Evolutionary conservation across 139 green algal species (phyloP), one percentile per base, ranked within the genome.

Genomic region (Tetradesmus obliquus): DNA sequence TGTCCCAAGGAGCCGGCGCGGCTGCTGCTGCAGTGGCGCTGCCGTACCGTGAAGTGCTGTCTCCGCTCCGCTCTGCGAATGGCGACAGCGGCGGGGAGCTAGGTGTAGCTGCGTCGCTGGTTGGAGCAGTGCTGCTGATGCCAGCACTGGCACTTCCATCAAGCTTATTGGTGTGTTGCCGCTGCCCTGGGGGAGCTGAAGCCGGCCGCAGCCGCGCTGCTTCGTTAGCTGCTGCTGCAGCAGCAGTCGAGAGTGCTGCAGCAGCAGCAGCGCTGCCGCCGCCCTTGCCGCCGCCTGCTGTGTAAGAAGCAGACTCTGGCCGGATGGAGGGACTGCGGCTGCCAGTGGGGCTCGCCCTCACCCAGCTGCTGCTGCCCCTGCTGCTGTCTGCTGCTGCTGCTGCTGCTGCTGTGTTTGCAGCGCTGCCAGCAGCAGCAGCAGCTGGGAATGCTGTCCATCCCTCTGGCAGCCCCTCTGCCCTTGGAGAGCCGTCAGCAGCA

Each of bases 11-110:
- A 7, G 60, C 60, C 19, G 60, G 8, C 10, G 15, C 82, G 74
- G 82, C 82, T 86, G 82, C 82, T 87, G 82, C 55, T 87, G 53
- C 54, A 58, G 19, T n/a, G n/a, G 54, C 55, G 15, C 7, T 51
- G 45, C 6, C 19, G 19, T 45, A 12, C 32, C 32, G 81, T 69
- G 15, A 22, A 2, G 9, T 85, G 80, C 80, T 84, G 79, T 51
- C n/a, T 20, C 79, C 9, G 80, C 74, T 82, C 20, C 74, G 20
- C 7, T 76, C 51, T 69, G 81, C 53, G 5, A 76, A 76, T 5
- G 66, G 66, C n/a, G 66, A 76, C 17, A 10, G 62, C 66, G 5
- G 17, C 15, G 3, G 60, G 8, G 60, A 60, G 45, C 22, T 51
- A 69, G 81, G 51, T 45, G 54, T n/a, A 2, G n/a, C 54, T 8